A percentile compares a stretch with the other conserved stretches of the same genome.
phyloP scores from a whole-genome alignment of 2,329 filamentous ascomycete species.

The Helminthosporium solani region DNA sequence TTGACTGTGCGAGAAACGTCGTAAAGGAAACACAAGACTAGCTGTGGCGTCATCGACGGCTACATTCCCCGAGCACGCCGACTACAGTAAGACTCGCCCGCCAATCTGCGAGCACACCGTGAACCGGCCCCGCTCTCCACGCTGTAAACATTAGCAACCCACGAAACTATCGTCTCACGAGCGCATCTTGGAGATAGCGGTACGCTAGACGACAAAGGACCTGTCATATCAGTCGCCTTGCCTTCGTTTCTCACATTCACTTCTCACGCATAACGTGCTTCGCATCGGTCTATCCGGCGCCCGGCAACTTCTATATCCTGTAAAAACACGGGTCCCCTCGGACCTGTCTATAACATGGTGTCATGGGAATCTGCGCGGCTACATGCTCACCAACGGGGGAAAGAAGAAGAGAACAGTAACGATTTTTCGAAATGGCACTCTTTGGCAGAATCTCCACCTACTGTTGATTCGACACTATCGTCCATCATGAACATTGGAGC shows the following conservation, averaged over 20 bases:
- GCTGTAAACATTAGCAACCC: not conserved
- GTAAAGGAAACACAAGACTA: not conserved
- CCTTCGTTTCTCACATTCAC: not conserved
- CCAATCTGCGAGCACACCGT: conserved; percentile 3
- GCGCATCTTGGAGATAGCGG: not conserved
- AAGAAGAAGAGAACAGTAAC: not conserved
- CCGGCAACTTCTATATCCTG: not conserved
- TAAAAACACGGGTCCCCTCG: conserved; percentile 1
- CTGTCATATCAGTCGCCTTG: not conserved
- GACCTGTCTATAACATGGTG: not conserved
- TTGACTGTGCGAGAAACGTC: not conserved
- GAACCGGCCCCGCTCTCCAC: conserved; percentile 3
- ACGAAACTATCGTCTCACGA: not conserved
- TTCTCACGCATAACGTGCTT: not conserved
- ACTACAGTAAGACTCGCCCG: not conserved
- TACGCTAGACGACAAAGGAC: not conserved
- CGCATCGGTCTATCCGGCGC: not conserved
- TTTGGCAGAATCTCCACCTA: not conserved
- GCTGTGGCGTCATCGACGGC: not conserved
- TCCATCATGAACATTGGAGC: not conserved
- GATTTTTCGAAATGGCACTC: not conserved
- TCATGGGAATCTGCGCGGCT: not conserved
- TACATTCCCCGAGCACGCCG: not conserved
- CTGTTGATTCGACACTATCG: not conserved
- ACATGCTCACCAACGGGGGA: not conserved